These are phyloP conservation scores for Camellia sinensis DNA, from an alignment of 148 eudicot genomes.

Conservation along the genomic window DNA sequence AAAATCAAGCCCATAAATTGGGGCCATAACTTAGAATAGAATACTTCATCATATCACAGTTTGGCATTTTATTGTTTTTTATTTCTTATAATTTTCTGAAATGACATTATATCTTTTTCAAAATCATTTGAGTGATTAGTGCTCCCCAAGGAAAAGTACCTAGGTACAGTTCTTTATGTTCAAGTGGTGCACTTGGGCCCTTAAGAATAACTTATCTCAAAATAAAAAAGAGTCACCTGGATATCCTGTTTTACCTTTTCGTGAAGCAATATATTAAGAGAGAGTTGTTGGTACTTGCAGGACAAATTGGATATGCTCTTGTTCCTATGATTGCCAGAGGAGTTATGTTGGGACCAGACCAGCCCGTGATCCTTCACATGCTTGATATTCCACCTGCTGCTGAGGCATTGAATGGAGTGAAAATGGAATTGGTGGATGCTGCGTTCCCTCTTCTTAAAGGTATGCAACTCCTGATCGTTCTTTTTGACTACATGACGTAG, in stretches of 20 bases:
- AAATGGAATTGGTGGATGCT: conserved; percentile 88
- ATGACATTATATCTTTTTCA: neutral
- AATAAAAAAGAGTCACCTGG: neutral
- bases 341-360: conserved; percentile 76
- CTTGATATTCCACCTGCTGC: conserved; percentile 90
- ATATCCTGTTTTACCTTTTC: neutral
- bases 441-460: conserved; percentile 93
- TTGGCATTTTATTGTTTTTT: neutral
- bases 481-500: neutral
- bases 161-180: neutral
- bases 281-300: conserved; percentile 30
- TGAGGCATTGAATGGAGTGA: conserved; percentile 85
- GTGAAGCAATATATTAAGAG: neutral
- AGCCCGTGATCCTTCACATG: conserved; percentile 90
- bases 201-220: too few relatives aligned
- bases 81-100: neutral
- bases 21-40: neutral
- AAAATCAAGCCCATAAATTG: neutral
- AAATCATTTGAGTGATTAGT: neutral
- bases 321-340: conserved; percentile 96
- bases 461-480: conserved; percentile 13
- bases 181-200: too few relatives aligned
- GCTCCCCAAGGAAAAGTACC: neutral
- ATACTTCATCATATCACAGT: neutral
- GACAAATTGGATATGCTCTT: conserved; percentile 89